These are phyloP conservation scores for Fomitopsis serialis DNA, from an alignment of 768 basidiomycete genomes.

Conservation along the genomic window DNA sequence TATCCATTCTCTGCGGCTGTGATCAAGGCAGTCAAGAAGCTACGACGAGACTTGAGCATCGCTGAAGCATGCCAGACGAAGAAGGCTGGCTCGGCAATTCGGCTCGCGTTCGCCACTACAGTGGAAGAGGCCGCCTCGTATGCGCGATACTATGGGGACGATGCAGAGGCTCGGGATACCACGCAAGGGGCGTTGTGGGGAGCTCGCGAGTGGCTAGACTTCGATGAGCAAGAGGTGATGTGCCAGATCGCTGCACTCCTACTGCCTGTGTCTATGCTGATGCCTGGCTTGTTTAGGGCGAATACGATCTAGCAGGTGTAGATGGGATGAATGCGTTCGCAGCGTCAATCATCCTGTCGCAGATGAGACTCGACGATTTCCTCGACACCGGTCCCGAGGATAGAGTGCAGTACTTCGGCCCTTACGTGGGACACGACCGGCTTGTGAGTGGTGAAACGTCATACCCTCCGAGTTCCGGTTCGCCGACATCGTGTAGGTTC, in stretches of 20 bases:
- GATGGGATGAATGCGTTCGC: constrained; percentile 69
- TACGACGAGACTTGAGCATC: constrained; percentile 58
- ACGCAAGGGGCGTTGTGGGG: constrained; percentile 50
- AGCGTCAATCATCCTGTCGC: constrained; percentile 57
- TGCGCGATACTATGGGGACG: constrained; percentile 53
- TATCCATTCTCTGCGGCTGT: constrained; percentile 54
- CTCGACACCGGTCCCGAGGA: constrained; percentile 44
- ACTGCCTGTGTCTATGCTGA: not conserved
- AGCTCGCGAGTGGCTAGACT: constrained; percentile 56
- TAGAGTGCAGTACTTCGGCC: constrained; percentile 40
- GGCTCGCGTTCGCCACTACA: constrained; percentile 58
- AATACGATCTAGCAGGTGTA: constrained; percentile 48
- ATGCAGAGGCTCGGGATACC: constrained; percentile 40
- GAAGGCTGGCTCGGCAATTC: constrained; percentile 34
- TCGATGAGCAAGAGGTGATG: constrained; percentile 48
- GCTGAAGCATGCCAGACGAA: constrained; percentile 56
- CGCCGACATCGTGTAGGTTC: constrained; percentile 17
- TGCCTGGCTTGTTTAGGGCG: constrained; percentile 47
- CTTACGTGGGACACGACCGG: constrained; percentile 42
- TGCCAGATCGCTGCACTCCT: not conserved
- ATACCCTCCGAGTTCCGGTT: not conserved
- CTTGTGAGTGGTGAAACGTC: constrained; percentile 38
- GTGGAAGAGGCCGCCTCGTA: constrained; percentile 53
- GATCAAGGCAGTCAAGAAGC: constrained; percentile 63
- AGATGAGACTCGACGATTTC: constrained; percentile 49